These are phyloP conservation scores for Sarcodon sp. DNA, from an alignment of 768 basidiomycete species.

Conservation along the genomic window DNA sequence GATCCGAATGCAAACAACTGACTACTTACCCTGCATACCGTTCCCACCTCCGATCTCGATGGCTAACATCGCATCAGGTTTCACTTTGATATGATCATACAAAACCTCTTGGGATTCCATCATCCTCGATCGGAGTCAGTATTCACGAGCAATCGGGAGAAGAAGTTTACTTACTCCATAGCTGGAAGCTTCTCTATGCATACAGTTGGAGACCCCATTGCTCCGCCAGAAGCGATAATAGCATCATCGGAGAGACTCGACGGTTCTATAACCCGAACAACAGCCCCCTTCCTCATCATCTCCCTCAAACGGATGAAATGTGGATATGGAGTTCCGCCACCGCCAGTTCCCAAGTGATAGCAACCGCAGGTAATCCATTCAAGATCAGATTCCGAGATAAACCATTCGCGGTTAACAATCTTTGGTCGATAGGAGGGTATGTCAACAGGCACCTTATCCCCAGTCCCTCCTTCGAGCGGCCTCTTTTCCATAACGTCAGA, in stretches of 20 bases:
- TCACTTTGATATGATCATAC: too few species aligned
- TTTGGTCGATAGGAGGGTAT: conserved; percentile 12
- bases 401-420: conserved; percentile 9
- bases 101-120: too few species aligned
- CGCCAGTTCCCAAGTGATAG: conserved; percentile 49
- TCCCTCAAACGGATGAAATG: conserved; percentile 37
- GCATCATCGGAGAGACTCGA: too few species aligned
- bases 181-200: too few species aligned
- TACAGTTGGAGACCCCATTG: too few species aligned
- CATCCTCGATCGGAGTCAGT: too few species aligned
- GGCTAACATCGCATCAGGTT: too few species aligned
- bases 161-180: too few species aligned
- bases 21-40: conserved; percentile 16
- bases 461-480: background rate
- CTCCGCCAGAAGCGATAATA: too few species aligned
- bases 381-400: conserved; percentile 16
- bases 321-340: conserved; percentile 47
- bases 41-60: conserved; percentile 30
- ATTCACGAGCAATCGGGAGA: too few species aligned
- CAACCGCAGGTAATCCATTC: conserved; percentile 53
- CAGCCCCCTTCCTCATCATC: conserved; percentile 10
- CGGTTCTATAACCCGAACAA: too few species aligned
- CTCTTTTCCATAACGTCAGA: conserved; percentile 5
- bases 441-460: conserved; percentile 3
- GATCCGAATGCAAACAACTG: too few species aligned